Percentiles rank a stretch among this genome's conserved stretches.
These are phyloP conservation scores for Gossypium trilobum DNA, from an alignment of 441 rosid species.

Conservation along the genomic window DNA sequence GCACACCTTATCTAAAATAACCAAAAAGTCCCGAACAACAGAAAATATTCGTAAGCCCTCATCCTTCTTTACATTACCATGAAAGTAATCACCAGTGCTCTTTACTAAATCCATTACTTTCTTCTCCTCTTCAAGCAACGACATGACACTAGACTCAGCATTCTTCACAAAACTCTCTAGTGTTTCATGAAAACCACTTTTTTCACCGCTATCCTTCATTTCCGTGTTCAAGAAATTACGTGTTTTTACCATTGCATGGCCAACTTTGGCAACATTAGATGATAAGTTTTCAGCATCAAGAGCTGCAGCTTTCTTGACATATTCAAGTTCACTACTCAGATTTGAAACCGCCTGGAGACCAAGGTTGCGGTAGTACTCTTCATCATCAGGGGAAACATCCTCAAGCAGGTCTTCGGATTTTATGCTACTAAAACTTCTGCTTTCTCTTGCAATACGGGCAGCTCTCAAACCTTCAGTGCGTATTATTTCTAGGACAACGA, in stretches of 20 bases:
- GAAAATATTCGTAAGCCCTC: conserved; percentile 82
- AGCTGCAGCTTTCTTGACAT: conserved; percentile 76
- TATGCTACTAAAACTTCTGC: conserved; percentile 54
- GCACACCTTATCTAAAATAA: conserved; percentile 78
- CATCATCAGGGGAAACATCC: conserved; percentile 47
- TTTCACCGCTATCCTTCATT: conserved; percentile 54
- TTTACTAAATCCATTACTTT: conserved; percentile 75
- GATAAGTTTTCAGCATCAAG: conserved; percentile 72
- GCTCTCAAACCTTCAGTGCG: conserved; percentile 88
- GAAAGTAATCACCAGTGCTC: conserved; percentile 95
- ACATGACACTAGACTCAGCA: conserved; percentile 54
- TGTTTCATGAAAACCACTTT: conserved; percentile 53
- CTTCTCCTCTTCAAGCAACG: conserved; percentile 63
- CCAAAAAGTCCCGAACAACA: conserved; percentile 71
- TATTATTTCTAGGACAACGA: conserved; percentile 87
- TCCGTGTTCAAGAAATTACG: conserved; percentile 59
- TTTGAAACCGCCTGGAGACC: conserved; percentile 81
- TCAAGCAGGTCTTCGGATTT: conserved; percentile 65
- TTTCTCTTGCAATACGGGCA: conserved; percentile 53
- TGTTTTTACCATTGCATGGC: conserved; percentile 44
- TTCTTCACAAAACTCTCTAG: conserved; percentile 61
- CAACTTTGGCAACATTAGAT: conserved; percentile 57
- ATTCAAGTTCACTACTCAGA: conserved; percentile 62
- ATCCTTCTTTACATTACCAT: conserved; percentile 81
- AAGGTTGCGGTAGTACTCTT: conserved; percentile 52